These are phyloP conservation scores for Aspergillus sp. DNA, from an alignment of 2,329 filamentous ascomycete genomes.

Conservation along the genomic window DNA sequence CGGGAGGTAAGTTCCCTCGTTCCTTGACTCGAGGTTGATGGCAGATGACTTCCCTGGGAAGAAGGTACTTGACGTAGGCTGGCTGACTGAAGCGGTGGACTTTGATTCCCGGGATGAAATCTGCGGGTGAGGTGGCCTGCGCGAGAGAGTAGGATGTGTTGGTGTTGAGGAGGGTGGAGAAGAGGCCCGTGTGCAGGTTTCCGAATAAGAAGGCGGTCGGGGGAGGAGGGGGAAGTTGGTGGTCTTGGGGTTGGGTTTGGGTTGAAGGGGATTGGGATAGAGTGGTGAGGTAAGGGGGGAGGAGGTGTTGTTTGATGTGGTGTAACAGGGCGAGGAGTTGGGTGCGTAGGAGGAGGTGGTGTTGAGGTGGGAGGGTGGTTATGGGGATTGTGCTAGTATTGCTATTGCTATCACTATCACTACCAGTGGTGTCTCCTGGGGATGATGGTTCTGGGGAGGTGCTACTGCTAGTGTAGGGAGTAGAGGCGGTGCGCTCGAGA, in stretches of 20 bases:
- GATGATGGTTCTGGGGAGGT: background rate
- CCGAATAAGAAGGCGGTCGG: conserved; percentile 39
- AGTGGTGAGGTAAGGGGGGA: conserved; percentile 7
- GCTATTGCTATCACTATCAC: conserved; percentile 9
- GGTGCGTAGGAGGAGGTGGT: background rate
- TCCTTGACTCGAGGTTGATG: background rate
- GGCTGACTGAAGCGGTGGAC: conserved; percentile 32
- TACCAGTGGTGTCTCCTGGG: background rate
- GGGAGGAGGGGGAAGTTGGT: conserved; percentile 12
- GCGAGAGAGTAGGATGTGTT: background rate
- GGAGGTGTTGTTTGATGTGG: conserved; percentile 1
- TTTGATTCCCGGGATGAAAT: conserved; percentile 22
- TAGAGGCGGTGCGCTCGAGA: conserved; percentile 30
- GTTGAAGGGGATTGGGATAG: background rate
- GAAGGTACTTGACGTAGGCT: conserved; percentile 42
- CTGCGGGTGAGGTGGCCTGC: background rate
- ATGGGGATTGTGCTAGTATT: conserved; percentile 1
- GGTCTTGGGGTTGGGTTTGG: background rate
- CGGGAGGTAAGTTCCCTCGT: conserved; percentile 2
- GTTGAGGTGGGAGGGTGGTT: background rate
- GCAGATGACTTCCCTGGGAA: conserved; percentile 18
- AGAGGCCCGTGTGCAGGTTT: conserved; percentile 37
- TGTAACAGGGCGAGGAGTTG: conserved; percentile 11
- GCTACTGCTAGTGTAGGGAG: background rate
- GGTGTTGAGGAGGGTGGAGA: conserved; percentile 24